Evolutionary conservation across 176 grass and related monocot species (phyloP), one percentile per base, ranked within the genome.

Genomic region (Lolium rigidum): DNA sequence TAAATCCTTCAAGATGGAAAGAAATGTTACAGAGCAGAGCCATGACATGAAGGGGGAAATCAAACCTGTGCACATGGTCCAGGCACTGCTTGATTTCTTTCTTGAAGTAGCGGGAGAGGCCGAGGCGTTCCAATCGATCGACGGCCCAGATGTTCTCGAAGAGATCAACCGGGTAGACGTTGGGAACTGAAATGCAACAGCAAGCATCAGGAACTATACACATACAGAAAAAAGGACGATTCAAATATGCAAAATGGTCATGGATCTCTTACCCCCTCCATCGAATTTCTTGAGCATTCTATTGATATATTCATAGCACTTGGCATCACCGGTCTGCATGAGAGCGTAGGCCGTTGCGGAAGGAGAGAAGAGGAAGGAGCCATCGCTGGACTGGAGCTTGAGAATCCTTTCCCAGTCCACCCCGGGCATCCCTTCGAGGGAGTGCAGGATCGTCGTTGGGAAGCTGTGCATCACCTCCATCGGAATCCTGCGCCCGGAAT

Each of bases 301-400:
- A 7, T 91, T 58, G 6, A 98, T 89, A 48, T 98, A 98, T 2
- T 77, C n/a, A 2, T 94, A 85, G 88, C 93, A 98, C 77, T 89
- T 98, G 24, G 74, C 81, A 61, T 98, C 84, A 28, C 89, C 83
- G 4, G 91, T 95, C 49, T 95, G 87, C 78, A 94, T 94, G 18
- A 91, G 77, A 49, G 95, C 93, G 39, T 90, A 98, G 1, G 95
- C 95, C 17, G 91, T 95, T 21, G 95, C 44, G 21, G 95, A 95
- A 74, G 95, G 95, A 13, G 93, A 98, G 43, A 56, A 95, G 25
- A 98, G 41, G 74, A 98, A 92, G 3, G 95, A 98, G 1, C 95
- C 95, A 55, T 98, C 91, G 43, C 17, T 10, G 7, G 74, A 91
- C 24, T 93, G 91, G 12, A 98, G 90, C 51, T 87, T 88, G 6